These are phyloP conservation scores for Termitomyces sp. DNA, from an alignment of 768 basidiomycete species.

Conservation along the genomic window DNA sequence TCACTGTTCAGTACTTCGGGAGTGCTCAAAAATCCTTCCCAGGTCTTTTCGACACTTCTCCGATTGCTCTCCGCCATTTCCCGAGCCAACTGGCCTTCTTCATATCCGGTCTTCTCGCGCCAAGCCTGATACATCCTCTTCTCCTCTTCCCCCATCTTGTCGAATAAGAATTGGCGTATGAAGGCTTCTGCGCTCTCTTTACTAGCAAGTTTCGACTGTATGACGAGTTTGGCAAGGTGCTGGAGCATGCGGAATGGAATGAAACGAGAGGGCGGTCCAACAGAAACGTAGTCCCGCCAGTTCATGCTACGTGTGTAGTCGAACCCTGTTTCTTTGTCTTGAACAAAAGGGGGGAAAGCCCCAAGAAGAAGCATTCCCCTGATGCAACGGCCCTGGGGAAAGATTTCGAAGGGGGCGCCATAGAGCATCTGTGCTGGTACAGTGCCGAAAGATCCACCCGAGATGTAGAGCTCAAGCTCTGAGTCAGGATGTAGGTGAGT, in stretches of 20 bases:
- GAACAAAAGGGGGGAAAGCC: constrained; percentile 35
- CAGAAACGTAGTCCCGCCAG: constrained; percentile 35
- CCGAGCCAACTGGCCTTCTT: constrained; percentile 35
- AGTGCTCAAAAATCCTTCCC: constrained; percentile 41
- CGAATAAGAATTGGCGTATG: constrained; percentile 30
- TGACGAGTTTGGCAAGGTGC: constrained; percentile 19
- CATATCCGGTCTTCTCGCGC: constrained; percentile 31
- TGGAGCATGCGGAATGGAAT: constrained; percentile 30
- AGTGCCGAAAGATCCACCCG: constrained; percentile 48
- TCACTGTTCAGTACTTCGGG: constrained; percentile 33
- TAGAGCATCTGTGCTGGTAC: constrained; percentile 47
- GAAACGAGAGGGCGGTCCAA: constrained; percentile 33
- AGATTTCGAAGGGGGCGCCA: constrained; percentile 41
- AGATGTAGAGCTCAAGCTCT: constrained; percentile 36
- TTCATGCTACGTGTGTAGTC: constrained; percentile 34
- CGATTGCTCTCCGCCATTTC: constrained; percentile 32
- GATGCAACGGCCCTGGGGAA: constrained; percentile 42
- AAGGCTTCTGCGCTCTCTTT: constrained; percentile 35
- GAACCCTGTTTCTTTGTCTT: constrained; percentile 26
- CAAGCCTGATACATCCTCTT: constrained; percentile 32
- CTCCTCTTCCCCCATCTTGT: constrained; percentile 29
- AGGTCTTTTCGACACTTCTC: constrained; percentile 37
- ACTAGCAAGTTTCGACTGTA: constrained; percentile 30
- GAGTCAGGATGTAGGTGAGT: constrained; percentile 35
- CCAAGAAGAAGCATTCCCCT: constrained; percentile 36